A percentile compares a stretch with the other conserved stretches of the same genome.
phyloP scores from a whole-genome alignment of 345 rosid genomes.

The Hypericum perforatum region DNA sequence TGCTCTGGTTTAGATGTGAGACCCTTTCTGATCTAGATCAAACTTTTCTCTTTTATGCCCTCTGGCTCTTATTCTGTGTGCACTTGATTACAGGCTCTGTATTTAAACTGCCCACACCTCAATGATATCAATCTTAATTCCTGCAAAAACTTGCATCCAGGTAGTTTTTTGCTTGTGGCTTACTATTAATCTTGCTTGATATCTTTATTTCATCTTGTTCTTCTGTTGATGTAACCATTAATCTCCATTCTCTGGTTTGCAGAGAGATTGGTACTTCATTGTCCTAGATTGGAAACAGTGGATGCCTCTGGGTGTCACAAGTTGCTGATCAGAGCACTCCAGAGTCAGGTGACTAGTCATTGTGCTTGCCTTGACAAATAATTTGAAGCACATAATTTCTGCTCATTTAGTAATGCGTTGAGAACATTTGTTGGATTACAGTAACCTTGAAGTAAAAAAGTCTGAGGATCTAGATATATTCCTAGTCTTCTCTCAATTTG shows the following conservation, averaged over 20 bases:
- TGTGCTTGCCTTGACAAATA: not conserved
- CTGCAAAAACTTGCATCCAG: conserved; percentile 70
- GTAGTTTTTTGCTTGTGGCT: conserved; percentile 15
- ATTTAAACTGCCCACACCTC: conserved; percentile 81
- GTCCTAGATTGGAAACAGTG: conserved; percentile 68
- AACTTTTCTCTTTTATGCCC: conserved; percentile 1
- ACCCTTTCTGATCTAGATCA: conserved; percentile 3
- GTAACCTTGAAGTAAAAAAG: not conserved
- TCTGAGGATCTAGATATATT: not conserved
- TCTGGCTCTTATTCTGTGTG: conserved; percentile 17
- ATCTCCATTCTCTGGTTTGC: conserved; percentile 7
- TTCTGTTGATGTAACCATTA: not conserved
- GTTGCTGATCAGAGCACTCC: conserved; percentile 46
- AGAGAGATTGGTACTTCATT: conserved; percentile 76
- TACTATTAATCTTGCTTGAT: not conserved
- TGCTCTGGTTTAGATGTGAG: conserved; percentile 96
- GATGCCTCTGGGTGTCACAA: conserved; percentile 77
- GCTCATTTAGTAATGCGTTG: too few species aligned
- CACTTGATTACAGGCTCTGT: conserved; percentile 64
- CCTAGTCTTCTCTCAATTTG: not conserved
- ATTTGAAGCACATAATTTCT: too few species aligned
- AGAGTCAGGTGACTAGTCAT: conserved; percentile 54
- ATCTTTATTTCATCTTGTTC: not conserved
- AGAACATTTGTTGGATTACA: too few species aligned
- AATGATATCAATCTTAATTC: conserved; percentile 72